Conservation (phyloP, 1,139 yeast species). For the Torulaspora globosa region DNA sequence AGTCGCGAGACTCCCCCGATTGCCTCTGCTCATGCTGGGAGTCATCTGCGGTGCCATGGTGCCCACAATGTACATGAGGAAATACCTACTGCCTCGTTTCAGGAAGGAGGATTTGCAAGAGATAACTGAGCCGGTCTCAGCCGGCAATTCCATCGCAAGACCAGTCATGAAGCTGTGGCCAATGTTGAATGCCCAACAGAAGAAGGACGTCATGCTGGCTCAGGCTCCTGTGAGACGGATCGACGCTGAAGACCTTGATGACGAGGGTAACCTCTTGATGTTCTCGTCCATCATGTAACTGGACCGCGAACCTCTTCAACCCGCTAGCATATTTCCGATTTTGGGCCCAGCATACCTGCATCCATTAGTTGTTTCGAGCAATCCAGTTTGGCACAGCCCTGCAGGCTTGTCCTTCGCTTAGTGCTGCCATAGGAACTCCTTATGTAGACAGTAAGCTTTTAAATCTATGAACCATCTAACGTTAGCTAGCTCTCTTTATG, state of each 20-base stretch:
- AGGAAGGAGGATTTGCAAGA: conserved; percentile 15
- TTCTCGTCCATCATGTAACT: conserved; percentile 31
- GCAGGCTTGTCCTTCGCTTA: not conserved
- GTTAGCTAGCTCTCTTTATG: not conserved
- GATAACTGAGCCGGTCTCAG: conserved; percentile 1
- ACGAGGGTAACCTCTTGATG: conserved; percentile 26
- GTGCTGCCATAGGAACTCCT: not conserved
- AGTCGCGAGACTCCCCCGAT: conserved; percentile 26
- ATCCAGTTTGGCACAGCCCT: not conserved
- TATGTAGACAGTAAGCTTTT: not conserved
- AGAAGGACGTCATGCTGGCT: conserved; percentile 6
- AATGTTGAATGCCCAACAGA: conserved; percentile 9
- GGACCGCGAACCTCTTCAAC: not conserved
- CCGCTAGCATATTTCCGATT: not conserved
- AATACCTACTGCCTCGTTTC: conserved; percentile 15
- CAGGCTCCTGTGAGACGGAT: not conserved
- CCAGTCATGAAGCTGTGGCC: conserved; percentile 14
- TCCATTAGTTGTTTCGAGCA: not conserved
- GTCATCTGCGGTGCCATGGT: conserved; percentile 29
- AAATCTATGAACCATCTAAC: not conserved
- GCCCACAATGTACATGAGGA: conserved; percentile 28
- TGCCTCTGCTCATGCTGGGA: conserved; percentile 27
- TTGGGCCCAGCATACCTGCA: not conserved
- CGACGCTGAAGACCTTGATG: conserved; percentile 6
- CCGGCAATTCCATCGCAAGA: conserved; percentile 4